phyloP scores from a whole-genome alignment of 805 yeast species.

The Spathaspora sp. region DNA sequence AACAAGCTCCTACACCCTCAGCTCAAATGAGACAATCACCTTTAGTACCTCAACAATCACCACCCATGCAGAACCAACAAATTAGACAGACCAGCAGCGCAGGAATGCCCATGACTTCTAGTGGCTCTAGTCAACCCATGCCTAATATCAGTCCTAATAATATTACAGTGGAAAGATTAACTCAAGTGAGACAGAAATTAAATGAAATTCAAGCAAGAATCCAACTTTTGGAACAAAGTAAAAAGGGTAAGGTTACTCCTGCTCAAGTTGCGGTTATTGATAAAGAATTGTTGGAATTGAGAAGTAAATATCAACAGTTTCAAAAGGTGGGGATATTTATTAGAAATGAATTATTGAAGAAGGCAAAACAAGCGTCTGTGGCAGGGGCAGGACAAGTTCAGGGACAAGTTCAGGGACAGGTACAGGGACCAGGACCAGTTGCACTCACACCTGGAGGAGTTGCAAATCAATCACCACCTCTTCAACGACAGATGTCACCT shows the following conservation, averaged over 20 bases:
- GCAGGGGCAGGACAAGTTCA: constrained; percentile 10
- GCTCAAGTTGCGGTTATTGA: constrained; percentile 43
- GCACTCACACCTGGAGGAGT: background rate
- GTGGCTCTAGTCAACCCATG: constrained; percentile 1
- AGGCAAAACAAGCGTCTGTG: constrained; percentile 14
- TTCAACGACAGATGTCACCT: background rate
- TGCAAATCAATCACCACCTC: background rate
- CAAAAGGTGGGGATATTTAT: constrained; percentile 48
- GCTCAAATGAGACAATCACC: constrained; percentile 5
- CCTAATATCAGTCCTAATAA: constrained; percentile 15
- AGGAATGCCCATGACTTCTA: background rate
- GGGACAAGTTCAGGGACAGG: background rate
- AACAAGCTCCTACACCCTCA: constrained; percentile 3
- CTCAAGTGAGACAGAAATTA: constrained; percentile 43
- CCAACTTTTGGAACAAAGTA: constrained; percentile 47
- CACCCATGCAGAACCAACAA: constrained; percentile 1
- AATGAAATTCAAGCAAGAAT: constrained; percentile 49
- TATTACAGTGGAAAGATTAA: constrained; percentile 36
- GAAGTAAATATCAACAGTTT: constrained; percentile 45
- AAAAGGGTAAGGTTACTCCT: constrained; percentile 40
- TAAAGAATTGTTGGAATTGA: constrained; percentile 47
- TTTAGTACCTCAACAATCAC: constrained; percentile 6
- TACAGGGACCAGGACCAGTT: background rate
- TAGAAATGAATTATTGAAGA: constrained; percentile 37
- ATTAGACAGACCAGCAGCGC: background rate